Evolutionary conservation across 2,329 filamentous ascomycete species (phyloP).

Genomic region (Fusarium sambucinum): DNA sequence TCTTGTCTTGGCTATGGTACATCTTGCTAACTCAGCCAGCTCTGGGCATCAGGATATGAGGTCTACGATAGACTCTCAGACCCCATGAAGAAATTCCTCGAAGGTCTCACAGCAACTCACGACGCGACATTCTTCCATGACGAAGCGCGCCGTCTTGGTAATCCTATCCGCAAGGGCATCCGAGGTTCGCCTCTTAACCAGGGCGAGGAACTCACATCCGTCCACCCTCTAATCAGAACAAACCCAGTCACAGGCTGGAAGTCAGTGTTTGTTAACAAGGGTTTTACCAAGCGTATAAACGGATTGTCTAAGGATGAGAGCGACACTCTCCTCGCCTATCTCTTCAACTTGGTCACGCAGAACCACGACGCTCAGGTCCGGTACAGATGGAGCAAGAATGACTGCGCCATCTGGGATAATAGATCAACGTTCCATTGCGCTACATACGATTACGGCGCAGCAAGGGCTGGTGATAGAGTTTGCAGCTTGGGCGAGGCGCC

Average conservation of each 20-base stretch:
- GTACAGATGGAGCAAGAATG: conserved; percentile 65
- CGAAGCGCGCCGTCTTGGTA: conserved; percentile 61
- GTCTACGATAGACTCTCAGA: conserved; percentile 67
- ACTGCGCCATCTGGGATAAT: conserved; percentile 76
- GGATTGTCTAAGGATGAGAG: conserved; percentile 67
- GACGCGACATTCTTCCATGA: conserved; percentile 64
- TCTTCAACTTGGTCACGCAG: conserved; percentile 62
- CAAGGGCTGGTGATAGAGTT: conserved; percentile 58
- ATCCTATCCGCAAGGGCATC: conserved; percentile 57
- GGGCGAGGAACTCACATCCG: conserved; percentile 62
- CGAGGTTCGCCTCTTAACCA: conserved; percentile 70
- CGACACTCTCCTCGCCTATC: conserved; percentile 62
- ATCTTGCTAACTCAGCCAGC: conserved; percentile 57
- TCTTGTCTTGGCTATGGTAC: neutral
- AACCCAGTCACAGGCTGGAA: conserved; percentile 72
- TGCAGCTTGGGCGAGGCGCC: conserved; percentile 59
- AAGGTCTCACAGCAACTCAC: conserved; percentile 61
- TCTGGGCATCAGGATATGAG: conserved; percentile 73
- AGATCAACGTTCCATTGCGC: conserved; percentile 64
- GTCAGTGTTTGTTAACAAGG: conserved; percentile 63
- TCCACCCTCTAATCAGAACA: conserved; percentile 68
- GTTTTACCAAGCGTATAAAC: conserved; percentile 67
- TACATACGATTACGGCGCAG: conserved; percentile 70
- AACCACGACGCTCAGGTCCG: conserved; percentile 70
- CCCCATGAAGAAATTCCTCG: conserved; percentile 60